Percentiles rank a stretch among this genome's conserved stretches.
Conservation (phyloP, 768 basidiomycete genomes). For the Agaricus bisporus region DNA sequence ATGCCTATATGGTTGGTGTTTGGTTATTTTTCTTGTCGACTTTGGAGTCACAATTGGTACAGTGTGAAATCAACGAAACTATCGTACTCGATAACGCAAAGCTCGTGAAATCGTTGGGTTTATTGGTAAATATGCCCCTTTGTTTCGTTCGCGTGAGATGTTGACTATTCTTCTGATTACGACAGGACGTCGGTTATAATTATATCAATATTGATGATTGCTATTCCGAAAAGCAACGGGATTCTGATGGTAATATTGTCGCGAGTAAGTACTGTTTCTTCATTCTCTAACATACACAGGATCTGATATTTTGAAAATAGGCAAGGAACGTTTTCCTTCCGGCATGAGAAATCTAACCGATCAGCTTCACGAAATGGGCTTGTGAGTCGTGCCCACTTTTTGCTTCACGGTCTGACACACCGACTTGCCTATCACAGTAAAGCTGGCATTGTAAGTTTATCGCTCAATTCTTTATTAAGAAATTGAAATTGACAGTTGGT, state of each 20-base stretch:
- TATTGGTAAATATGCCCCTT: slow-evolving; percentile 28
- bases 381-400: slow-evolving; percentile 34
- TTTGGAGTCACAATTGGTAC: neutral
- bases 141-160: no score
- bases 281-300: neutral
- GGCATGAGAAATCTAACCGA: slow-evolving; percentile 55
- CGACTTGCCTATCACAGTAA: slow-evolving; percentile 28
- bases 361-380: slow-evolving; percentile 46
- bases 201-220: slow-evolving; percentile 62
- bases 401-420: neutral
- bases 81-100: slow-evolving; percentile 43
- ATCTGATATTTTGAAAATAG: slow-evolving; percentile 22
- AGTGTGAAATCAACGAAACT: slow-evolving; percentile 56
- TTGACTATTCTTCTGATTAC: slow-evolving; percentile 13
- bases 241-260: slow-evolving; percentile 42
- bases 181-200: slow-evolving; percentile 50
- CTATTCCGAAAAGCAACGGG: slow-evolving; percentile 54
- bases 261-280: slow-evolving; percentile 33
- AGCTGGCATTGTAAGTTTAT: slow-evolving; percentile 50
- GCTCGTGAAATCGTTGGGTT: slow-evolving; percentile 45
- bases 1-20: neutral
- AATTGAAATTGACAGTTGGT: neutral
- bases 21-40: neutral
- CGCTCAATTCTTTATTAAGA: neutral
- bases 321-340: slow-evolving; percentile 43